Percentiles rank a stretch among this genome's conserved stretches.
Conservation (phyloP, 805 yeast species). For the Henningerozyma blattae region DNA sequence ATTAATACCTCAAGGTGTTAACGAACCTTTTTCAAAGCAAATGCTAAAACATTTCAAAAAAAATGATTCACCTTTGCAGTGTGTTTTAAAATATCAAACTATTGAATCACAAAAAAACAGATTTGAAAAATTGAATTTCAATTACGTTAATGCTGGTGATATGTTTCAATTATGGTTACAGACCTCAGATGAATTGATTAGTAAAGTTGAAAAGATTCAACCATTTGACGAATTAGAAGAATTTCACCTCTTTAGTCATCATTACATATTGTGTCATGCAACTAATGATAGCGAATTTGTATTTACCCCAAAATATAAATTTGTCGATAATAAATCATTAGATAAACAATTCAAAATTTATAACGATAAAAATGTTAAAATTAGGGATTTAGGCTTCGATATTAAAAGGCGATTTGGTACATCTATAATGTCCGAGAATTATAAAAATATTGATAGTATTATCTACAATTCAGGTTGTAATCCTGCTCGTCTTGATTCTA, state of each 20-base stretch:
- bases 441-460: slow-evolving; percentile 3
- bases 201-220: slow-evolving; percentile 39
- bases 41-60: slow-evolving; percentile 64
- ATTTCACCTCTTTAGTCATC: slow-evolving; percentile 62
- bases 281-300: slow-evolving; percentile 25
- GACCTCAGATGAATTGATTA: slow-evolving; percentile 28
- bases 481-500: slow-evolving; percentile 17
- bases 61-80: slow-evolving; percentile 54
- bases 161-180: slow-evolving; percentile 50
- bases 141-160: slow-evolving; percentile 37
- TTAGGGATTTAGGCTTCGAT: slow-evolving; percentile 1
- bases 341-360: not conserved
- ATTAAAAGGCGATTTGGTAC: slow-evolving; percentile 18
- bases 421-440: slow-evolving; percentile 1
- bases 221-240: slow-evolving; percentile 81
- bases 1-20: slow-evolving; percentile 47
- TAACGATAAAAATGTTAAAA: not conserved
- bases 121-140: slow-evolving; percentile 36
- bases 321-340: not conserved
- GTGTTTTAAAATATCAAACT: slow-evolving; percentile 47
- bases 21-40: slow-evolving; percentile 59
- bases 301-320: slow-evolving; percentile 4
- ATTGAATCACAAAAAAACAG: slow-evolving; percentile 37
- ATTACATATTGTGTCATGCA: slow-evolving; percentile 59
- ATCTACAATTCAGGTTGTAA: slow-evolving; percentile 29